Evolutionary conservation across 2,329 filamentous ascomycete genomes (phyloP).

Genomic region (Neopestalotiopsis rosae): DNA sequence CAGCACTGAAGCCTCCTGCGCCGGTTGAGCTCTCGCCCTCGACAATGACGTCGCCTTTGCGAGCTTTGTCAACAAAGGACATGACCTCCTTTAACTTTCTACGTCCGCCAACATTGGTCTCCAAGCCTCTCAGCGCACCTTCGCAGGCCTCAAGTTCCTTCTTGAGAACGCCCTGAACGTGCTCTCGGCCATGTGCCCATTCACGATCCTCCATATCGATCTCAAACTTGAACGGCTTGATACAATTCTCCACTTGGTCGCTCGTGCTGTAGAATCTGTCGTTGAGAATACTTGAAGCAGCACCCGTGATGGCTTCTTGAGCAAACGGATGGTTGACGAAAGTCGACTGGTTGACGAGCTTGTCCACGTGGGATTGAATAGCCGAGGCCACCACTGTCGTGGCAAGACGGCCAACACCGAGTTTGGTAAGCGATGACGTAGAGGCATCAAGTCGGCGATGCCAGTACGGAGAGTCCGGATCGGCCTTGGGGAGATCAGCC

Average conservation of each 20-base stretch:
- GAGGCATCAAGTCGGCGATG: slow-evolving; percentile 92
- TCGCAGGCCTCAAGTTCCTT: slow-evolving; percentile 87
- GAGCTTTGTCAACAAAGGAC: slow-evolving; percentile 85
- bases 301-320: slow-evolving; percentile 89
- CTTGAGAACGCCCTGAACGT: slow-evolving; percentile 81
- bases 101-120: slow-evolving; percentile 78
- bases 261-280: slow-evolving; percentile 96
- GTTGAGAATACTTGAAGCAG: slow-evolving; percentile 86
- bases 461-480: slow-evolving; percentile 88
- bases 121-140: slow-evolving; percentile 74
- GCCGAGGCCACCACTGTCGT: slow-evolving; percentile 89
- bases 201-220: slow-evolving; percentile 93
- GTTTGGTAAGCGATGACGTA: slow-evolving; percentile 86
- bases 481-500: slow-evolving; percentile 80
- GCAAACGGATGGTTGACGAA: slow-evolving; percentile 93
- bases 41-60: slow-evolving; percentile 82
- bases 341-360: slow-evolving; percentile 77
- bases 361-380: slow-evolving; percentile 84
- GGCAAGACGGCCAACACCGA: slow-evolving; percentile 90
- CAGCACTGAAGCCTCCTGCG: slow-evolving; percentile 90
- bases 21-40: slow-evolving; percentile 85
- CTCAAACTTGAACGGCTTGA: slow-evolving; percentile 98
- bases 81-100: slow-evolving; percentile 90
- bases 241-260: slow-evolving; percentile 97
- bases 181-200: slow-evolving; percentile 85